phyloP scores from a whole-genome alignment of 768 basidiomycete genomes.

The Holtermannia corniformis region DNA sequence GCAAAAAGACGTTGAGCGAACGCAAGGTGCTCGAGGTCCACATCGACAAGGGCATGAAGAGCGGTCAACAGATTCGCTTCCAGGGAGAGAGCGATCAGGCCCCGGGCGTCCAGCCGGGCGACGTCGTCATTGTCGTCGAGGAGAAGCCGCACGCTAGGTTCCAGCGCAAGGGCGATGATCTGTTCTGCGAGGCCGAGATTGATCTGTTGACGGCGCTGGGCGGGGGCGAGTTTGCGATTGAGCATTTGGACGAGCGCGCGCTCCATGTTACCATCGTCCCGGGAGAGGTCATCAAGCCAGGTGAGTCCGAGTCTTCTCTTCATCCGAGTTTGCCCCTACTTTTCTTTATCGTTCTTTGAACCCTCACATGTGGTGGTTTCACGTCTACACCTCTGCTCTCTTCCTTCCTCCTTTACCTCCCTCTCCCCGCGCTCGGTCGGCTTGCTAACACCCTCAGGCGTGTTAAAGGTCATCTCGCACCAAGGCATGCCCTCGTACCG shows the following conservation, averaged over 20 bases:
- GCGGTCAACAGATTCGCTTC: slow-evolving; percentile 88
- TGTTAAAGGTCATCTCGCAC: slow-evolving; percentile 78
- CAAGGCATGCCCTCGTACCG: slow-evolving; percentile 99
- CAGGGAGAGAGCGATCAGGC: slow-evolving; percentile 83
- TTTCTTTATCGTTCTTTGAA: background rate
- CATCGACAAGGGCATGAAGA: slow-evolving; percentile 80
- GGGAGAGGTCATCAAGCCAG: slow-evolving; percentile 87
- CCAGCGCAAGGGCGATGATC: slow-evolving; percentile 71
- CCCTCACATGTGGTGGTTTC: background rate
- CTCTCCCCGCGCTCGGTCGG: background rate
- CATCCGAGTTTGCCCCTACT: background rate
- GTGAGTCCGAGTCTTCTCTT: slow-evolving; percentile 47
- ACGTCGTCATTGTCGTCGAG: slow-evolving; percentile 94
- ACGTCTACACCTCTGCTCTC: background rate
- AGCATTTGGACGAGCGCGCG: slow-evolving; percentile 86
- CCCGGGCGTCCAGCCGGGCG: slow-evolving; percentile 79
- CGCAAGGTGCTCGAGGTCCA: slow-evolving; percentile 91
- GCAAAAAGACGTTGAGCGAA: slow-evolving; percentile 83
- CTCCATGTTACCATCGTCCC: slow-evolving; percentile 69
- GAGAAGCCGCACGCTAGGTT: slow-evolving; percentile 79
- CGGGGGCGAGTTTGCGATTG: slow-evolving; percentile 81
- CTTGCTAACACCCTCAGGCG: slow-evolving; percentile 48
- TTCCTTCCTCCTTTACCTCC: background rate
- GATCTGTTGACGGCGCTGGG: slow-evolving; percentile 88
- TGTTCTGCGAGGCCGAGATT: slow-evolving; percentile 76